Evolutionary conservation across 352 stramenopile species (phyloP).

Genomic region (Globisporangium cederbergense): DNA sequence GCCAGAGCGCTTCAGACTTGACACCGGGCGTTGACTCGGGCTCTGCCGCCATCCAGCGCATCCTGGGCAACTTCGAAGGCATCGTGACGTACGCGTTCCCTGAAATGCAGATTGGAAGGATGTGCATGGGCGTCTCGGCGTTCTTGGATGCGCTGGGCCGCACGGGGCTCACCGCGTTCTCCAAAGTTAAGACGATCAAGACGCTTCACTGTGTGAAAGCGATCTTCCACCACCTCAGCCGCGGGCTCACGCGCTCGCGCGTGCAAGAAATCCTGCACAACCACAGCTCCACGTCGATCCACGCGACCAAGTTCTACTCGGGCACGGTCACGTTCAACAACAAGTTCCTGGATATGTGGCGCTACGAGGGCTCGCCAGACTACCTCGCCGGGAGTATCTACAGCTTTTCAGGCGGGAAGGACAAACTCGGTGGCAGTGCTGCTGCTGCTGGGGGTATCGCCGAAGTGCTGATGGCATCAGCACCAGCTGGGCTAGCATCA

Average conservation of each 20-base stretch:
- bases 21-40: background rate
- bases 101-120: constrained; percentile 44
- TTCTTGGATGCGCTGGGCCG: constrained; percentile 66
- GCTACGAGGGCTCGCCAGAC: constrained; percentile 71
- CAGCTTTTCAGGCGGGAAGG: constrained; percentile 18
- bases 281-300: constrained; percentile 58
- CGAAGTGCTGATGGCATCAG: background rate
- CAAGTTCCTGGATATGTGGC: constrained; percentile 81
- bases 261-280: constrained; percentile 69
- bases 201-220: constrained; percentile 69
- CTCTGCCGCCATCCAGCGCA: constrained; percentile 33
- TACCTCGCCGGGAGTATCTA: constrained; percentile 55
- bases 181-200: constrained; percentile 39
- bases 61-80: constrained; percentile 44
- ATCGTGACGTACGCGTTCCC: constrained; percentile 44
- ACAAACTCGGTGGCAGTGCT: constrained; percentile 7
- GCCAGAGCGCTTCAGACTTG: constrained; percentile 5
- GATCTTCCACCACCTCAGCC: constrained; percentile 72
- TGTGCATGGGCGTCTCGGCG: constrained; percentile 68
- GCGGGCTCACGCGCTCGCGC: constrained; percentile 53
- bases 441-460: background rate
- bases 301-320: constrained; percentile 69
- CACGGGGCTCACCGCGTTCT: constrained; percentile 47
- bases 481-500: background rate
- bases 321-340: constrained; percentile 75